A percentile compares a stretch with the other conserved stretches of the same genome.
Conservation (phyloP, 257 asterid genomes). For the Handroanthus guayacan region DNA sequence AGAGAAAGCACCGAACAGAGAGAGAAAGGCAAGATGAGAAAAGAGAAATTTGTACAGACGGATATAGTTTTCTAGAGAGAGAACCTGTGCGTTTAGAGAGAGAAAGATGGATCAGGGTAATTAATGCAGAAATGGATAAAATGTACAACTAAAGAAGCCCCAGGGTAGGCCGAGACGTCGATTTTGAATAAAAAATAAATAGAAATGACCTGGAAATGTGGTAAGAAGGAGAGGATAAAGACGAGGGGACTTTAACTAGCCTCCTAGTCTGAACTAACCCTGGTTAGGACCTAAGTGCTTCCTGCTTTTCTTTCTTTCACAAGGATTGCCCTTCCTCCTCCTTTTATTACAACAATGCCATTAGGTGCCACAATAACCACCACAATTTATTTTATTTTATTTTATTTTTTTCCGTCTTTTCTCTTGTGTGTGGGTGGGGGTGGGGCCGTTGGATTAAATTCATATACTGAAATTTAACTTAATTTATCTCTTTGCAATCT, state of each 20-base stretch:
- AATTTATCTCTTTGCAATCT: too few relatives aligned
- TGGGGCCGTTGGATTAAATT: too few relatives aligned
- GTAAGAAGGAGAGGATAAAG: slow-evolving; percentile 47
- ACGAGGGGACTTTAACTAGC: slow-evolving; percentile 43
- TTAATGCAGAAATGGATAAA: slow-evolving; percentile 45
- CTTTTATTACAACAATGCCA: slow-evolving; percentile 42
- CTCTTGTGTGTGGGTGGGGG: not conserved
- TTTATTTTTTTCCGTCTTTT: not conserved
- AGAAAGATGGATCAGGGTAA: slow-evolving; percentile 32
- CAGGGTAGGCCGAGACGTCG: slow-evolving; percentile 32
- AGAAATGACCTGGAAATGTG: slow-evolving; percentile 48
- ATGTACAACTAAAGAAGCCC: slow-evolving; percentile 37
- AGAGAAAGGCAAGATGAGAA: slow-evolving; percentile 22
- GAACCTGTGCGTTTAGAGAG: slow-evolving; percentile 31
- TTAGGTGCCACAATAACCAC: not conserved
- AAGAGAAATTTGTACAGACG: slow-evolving; percentile 38
- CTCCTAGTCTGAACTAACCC: slow-evolving; percentile 39
- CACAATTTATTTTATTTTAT: not conserved
- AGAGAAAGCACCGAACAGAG: slow-evolving; percentile 35
- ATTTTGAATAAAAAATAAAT: slow-evolving; percentile 31
- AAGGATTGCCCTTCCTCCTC: not conserved
- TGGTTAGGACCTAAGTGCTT: slow-evolving; percentile 35
- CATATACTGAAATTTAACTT: too few relatives aligned
- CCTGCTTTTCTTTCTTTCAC: not conserved
- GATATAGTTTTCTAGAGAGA: slow-evolving; percentile 40